These are phyloP conservation scores for Tephrocybe rancida DNA, from an alignment of 768 basidiomycete species.

Conservation along the genomic window DNA sequence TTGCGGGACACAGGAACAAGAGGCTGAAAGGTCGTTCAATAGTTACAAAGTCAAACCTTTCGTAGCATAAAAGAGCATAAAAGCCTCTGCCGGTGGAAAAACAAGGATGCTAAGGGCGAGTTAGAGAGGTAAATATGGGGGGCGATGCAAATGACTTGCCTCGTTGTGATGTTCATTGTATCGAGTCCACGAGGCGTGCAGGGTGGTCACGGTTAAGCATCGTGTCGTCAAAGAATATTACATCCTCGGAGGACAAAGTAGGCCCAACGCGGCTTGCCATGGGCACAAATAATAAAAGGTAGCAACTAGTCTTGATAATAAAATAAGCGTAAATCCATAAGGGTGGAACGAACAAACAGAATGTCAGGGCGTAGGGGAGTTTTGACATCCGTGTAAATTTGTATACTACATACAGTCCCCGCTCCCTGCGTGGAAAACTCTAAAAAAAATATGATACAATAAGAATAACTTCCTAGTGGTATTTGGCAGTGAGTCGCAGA, in stretches of 20 bases:
- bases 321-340: constrained; percentile 5
- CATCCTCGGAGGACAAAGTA: constrained; percentile 11
- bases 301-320: background rate
- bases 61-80: constrained; percentile 10
- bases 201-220: background rate
- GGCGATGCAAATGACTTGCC: background rate
- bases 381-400: constrained; percentile 14
- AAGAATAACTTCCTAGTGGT: constrained; percentile 21
- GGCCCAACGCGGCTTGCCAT: background rate
- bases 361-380: constrained; percentile 7
- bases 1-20: constrained; percentile 2
- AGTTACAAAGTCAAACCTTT: background rate
- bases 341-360: constrained; percentile 1
- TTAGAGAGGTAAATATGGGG: background rate
- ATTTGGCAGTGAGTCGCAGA: constrained; percentile 11
- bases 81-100: background rate
- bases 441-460: constrained; percentile 22
- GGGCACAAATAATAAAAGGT: background rate
- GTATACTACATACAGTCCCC: constrained; percentile 17
- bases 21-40: background rate
- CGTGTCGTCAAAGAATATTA: constrained; percentile 1
- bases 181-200: constrained; percentile 11
- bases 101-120: constrained; percentile 3
- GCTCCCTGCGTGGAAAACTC: constrained; percentile 3
- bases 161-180: constrained; percentile 5